Base-by-base conservation (phyloP, 768 basidiomycete genomes). In the Kwoniella sp. region DNA sequence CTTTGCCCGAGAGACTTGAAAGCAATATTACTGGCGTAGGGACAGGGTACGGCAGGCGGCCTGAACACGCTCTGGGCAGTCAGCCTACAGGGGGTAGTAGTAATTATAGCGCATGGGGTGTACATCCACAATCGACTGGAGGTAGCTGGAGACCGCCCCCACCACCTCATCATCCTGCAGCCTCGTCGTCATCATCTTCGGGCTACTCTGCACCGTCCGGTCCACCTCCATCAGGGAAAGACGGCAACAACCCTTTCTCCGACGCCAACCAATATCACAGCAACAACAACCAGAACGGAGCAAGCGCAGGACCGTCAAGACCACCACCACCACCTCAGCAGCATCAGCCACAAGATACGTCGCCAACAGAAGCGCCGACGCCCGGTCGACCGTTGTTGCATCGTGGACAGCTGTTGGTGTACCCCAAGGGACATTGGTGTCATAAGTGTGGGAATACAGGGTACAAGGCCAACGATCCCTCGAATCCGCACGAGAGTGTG, bases 391-490 rank as follows among this genome's bases (percentile, higher is more conserved):
- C 76, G 20, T 55, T 77, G 17, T 65, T 77, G 51, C 53, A 64
- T 25, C 62, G 68, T 47, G 73, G 73, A 3, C 65, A 68, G 59
- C 25, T 77, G 41, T 55, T 77, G 55, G 72, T 77, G 0, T 77
- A 77, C 60, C 76, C 76, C 2, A 74, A 72, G 37, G 70, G 66
- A 2, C 62, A 68, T 63, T 62, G 47, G n/a, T 77, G 76, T 50
- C 47, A 56, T 28, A 75, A 77, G 47, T 77, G 76, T 71, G 66
- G 63, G 1, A 77, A 77, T 52, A 77, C 75, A 13, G 75, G 75
- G 13, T 77, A 73, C 47, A 77, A 77, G 52, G 67, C 68, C 8
- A 62, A 58, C 54, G 75, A 77, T 64, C 75, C 75, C 4, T 61
- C 61, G 20, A 74, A 77, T 66, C 75, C 75, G 20, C 67, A 69